A percentile compares a stretch with the other conserved stretches of the same genome.
Conservation (phyloP, 768 basidiomycete species). For the Trametes villosa region DNA sequence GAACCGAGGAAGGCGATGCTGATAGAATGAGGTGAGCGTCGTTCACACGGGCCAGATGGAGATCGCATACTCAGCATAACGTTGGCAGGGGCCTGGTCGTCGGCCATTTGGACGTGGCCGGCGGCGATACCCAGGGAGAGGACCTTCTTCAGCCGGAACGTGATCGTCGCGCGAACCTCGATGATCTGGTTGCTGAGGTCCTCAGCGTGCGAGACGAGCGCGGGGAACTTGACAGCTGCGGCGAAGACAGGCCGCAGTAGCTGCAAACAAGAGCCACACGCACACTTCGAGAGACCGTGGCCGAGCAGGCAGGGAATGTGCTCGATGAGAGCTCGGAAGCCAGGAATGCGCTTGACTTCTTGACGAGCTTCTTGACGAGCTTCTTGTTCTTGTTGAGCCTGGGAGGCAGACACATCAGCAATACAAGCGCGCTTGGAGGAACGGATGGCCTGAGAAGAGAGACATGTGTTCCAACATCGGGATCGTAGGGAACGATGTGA, state of each 20-base stretch:
- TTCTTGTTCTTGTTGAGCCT: conserved; percentile 99
- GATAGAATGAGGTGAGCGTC: background rate
- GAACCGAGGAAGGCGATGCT: conserved; percentile 99
- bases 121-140: conserved; percentile 98
- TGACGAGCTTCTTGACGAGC: conserved; percentile 99
- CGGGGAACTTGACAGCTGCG: conserved; percentile 98
- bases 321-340: conserved; percentile 98
- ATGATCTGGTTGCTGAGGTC: conserved; percentile 88
- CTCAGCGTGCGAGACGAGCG: conserved; percentile 92
- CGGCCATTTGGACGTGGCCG: conserved; percentile 96
- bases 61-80: conserved; percentile 87
- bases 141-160: conserved; percentile 99
- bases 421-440: background rate
- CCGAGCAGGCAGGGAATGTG: conserved; percentile 99
- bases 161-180: conserved; percentile 98
- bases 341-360: conserved; percentile 99
- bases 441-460: conserved; percentile 2
- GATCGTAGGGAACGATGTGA: conserved; percentile 15
- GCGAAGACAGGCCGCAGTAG: background rate
- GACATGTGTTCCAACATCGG: conserved; percentile 10
- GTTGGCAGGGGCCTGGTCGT: conserved; percentile 95
- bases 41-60: too few species aligned
- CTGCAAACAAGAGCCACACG: conserved; percentile 26
- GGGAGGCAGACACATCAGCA: background rate
- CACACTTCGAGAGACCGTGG: conserved; percentile 98